Percentiles rank a stretch among this genome's conserved stretches.
Evolutionary conservation across 345 rosid species (phyloP).

Genomic region (Excoecaria cochinchinensis): DNA sequence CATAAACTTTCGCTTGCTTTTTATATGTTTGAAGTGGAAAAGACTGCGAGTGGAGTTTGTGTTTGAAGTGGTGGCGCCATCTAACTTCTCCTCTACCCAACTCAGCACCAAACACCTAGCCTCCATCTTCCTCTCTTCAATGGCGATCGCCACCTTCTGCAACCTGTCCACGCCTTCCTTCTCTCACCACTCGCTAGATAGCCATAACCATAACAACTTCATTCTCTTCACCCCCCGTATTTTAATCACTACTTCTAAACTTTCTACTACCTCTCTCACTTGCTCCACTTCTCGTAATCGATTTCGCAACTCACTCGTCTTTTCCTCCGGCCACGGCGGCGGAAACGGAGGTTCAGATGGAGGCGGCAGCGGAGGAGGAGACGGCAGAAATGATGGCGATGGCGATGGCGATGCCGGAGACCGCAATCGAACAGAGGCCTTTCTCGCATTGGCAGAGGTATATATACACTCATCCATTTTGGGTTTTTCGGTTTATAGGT

Average conservation of each 20-base stretch:
- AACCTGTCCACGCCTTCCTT: conserved; percentile 22
- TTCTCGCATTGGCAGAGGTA: conserved; percentile 51
- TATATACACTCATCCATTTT: background rate
- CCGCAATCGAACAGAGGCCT: conserved; percentile 45
- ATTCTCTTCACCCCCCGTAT: conserved; percentile 15
- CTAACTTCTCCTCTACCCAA: background rate
- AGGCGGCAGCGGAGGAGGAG: conserved; percentile 23
- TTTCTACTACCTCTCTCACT: conserved; percentile 14
- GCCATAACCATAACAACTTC: conserved; percentile 9
- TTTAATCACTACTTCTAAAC: conserved; percentile 8
- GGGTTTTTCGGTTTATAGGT: background rate
- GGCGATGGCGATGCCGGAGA: conserved; percentile 32
- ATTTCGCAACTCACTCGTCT: conserved; percentile 7
- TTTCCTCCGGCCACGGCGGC: conserved; percentile 35
- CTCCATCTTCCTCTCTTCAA: conserved; percentile 2
- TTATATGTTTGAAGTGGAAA: too few relatives aligned
- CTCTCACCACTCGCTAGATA: conserved; percentile 12
- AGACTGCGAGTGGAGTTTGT: background rate
- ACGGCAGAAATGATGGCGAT: conserved; percentile 18
- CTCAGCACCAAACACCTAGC: background rate
- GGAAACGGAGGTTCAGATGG: conserved; percentile 19
- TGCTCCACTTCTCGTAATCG: conserved; percentile 1
- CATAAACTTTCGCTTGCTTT: too few relatives aligned
- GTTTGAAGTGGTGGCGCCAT: background rate
- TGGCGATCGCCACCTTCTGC: conserved; percentile 40